These are phyloP conservation scores for Nephelium lappaceum DNA, from an alignment of 345 rosid species.

Conservation along the genomic window DNA sequence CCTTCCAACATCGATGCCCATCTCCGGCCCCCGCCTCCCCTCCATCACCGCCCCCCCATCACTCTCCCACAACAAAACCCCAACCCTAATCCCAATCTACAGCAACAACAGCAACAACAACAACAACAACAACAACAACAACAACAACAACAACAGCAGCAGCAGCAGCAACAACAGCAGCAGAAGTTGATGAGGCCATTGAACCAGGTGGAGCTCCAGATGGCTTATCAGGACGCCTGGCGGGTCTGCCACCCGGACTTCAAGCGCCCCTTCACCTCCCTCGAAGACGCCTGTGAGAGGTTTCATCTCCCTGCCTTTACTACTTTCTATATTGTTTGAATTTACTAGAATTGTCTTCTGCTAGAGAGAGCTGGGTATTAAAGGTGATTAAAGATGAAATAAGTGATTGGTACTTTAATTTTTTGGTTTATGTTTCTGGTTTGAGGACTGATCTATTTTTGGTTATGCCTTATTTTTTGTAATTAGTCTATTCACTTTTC, in stretches of 20 bases:
- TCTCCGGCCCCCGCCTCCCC: conserved; percentile 53
- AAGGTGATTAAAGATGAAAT: too few species aligned
- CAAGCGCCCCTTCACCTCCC: conserved; percentile 82
- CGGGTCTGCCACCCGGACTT: conserved; percentile 88
- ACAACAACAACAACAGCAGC: conserved; percentile 31
- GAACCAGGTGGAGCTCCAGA: conserved; percentile 79
- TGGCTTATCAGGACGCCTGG: conserved; percentile 96
- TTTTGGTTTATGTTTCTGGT: background rate
- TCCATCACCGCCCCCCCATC: conserved; percentile 47
- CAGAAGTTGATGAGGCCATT: conserved; percentile 65
- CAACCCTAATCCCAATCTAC: conserved; percentile 34
- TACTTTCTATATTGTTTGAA: background rate
- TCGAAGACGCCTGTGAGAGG: conserved; percentile 98
- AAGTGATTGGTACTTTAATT: background rate
- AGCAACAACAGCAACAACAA: conserved; percentile 33
- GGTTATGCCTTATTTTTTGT: background rate
- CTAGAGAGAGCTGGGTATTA: too few species aligned
- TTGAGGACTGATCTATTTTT: background rate
- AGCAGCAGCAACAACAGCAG: conserved; percentile 47
- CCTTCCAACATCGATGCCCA: conserved; percentile 92
- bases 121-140: conserved; percentile 29
- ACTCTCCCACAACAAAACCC: conserved; percentile 46
- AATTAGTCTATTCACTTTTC: background rate
- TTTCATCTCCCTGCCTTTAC: conserved; percentile 17
- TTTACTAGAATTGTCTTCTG: background rate